These are phyloP conservation scores for Rhizopus stolonifer DNA, from an alignment of 371 early-diverging fungal genomes.

Conservation along the genomic window DNA sequence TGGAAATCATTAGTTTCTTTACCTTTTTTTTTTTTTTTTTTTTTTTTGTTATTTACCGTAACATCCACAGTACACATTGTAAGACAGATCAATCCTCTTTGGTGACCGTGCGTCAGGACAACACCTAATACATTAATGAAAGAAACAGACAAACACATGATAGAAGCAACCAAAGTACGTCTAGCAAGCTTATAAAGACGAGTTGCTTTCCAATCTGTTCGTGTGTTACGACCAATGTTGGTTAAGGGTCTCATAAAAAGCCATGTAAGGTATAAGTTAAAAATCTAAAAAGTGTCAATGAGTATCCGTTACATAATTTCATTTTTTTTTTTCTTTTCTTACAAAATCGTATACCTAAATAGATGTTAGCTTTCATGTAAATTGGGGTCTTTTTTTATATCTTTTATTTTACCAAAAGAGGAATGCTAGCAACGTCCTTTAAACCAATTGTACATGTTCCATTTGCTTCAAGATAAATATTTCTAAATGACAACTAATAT, in stretches of 20 bases:
- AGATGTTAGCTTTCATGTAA: no score
- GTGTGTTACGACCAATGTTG: conserved; percentile 1
- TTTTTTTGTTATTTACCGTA: conserved; percentile 36
- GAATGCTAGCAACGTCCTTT: conserved; percentile 46
- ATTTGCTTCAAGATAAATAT: conserved; percentile 36
- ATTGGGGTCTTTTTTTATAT: no score
- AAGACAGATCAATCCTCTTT: conserved; percentile 55
- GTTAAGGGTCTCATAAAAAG: conserved; percentile 48
- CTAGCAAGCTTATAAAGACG: conserved; percentile 48
- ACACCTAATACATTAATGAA: conserved; percentile 50
- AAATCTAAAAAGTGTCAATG: no score
- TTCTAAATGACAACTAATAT: conserved; percentile 47
- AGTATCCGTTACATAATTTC: no score
- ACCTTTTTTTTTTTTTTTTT: no score
- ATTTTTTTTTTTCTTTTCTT: conserved; percentile 2
- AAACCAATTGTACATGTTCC: conserved; percentile 54
- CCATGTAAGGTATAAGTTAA: conserved; percentile 49
- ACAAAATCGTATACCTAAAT: conserved; percentile 43
- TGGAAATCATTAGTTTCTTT: background rate
- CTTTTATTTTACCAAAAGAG: conserved; percentile 43
- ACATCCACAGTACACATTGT: conserved; percentile 59
- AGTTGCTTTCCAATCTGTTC: background rate
- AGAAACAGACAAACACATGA: conserved; percentile 46
- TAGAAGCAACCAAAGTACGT: conserved; percentile 50
- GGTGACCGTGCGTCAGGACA: conserved; percentile 40